Conservation (phyloP, 176 grass and related monocot species). For the Urochloa ruziziensis region DNA sequence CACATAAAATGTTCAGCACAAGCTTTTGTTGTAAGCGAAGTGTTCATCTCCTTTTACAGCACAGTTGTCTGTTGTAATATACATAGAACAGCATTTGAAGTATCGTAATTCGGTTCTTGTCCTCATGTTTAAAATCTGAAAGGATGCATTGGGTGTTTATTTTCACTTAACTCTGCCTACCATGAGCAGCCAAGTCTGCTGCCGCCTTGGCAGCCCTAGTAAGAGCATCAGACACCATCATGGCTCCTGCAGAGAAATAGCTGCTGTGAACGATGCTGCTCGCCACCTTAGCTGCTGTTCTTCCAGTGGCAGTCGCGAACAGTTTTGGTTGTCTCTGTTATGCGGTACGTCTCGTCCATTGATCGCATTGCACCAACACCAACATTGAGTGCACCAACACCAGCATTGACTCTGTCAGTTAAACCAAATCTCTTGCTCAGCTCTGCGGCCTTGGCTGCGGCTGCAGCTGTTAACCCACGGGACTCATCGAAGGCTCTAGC, state of each 20-base stretch:
- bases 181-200: conserved; percentile 69
- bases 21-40: conserved; percentile 16
- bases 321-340: conserved; percentile 64
- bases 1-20: not conserved
- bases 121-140: conserved; percentile 8
- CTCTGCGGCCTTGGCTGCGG: conserved; percentile 67
- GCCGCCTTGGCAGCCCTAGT: conserved; percentile 62
- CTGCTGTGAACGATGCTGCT: conserved; percentile 80
- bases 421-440: conserved; percentile 81
- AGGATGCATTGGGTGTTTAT: conserved; percentile 9
- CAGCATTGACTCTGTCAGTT: conserved; percentile 73
- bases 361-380: conserved; percentile 68
- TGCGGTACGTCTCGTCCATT: conserved; percentile 70
- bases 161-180: conserved; percentile 50
- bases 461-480: conserved; percentile 55
- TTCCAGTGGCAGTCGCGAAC: conserved; percentile 61
- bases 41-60: conserved; percentile 3
- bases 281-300: conserved; percentile 55
- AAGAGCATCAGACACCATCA: conserved; percentile 83
- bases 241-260: conserved; percentile 89
- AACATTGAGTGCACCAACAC: conserved; percentile 64
- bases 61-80: conserved; percentile 5
- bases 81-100: not conserved
- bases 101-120: not conserved
- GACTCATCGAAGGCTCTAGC: conserved; percentile 95